Base-by-base conservation (phyloP, 345 rosid species). In the Brassica juncea region DNA sequence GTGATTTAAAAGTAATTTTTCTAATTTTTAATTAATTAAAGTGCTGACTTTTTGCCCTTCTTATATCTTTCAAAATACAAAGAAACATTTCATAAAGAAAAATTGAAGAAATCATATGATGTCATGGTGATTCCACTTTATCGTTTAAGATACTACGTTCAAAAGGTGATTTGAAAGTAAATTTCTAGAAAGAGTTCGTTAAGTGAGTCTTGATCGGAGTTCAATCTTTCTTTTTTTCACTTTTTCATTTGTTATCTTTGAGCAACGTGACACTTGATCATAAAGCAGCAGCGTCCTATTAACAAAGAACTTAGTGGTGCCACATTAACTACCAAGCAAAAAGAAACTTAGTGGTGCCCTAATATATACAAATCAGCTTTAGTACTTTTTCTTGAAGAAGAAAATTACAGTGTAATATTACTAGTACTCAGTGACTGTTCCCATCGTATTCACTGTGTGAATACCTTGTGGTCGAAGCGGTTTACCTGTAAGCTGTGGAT, bases 311-410 rank as follows among this genome's bases (percentile, higher is more conserved):
- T 54, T 32, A 68, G 73, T 75, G 65, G 72, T 37, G 71, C 6
- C 15, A 71, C 64, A 74, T 65, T 74, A 65, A 52, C 16, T 52
- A 52, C 2, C 21, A 52, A 52, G 3, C 57, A 10, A 39, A 39
- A 39, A 8, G 11, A 39, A 72, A 14, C 5, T 25, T 68, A 68
- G 74, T 62, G 74, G 74, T 77, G 62, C 10, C 59, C 59, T 52
- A 54, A 47, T 71, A 54, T 35, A 7, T 39, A 39, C 8, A 59
- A 6, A 42, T 32, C 31, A 49, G 55, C 31, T 70, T 49, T 32
- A 30, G 74, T 25, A 77, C 23, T 30, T 69, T 54, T 77, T 32
- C 10, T 69, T 61, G 15, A 27, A 14, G 14, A 52, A 15, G 19
- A 8, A 62, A 4, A 1, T 27, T 57, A 58, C 11, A 37, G 47